Evolutionary conservation across 2,329 filamentous ascomycete species (phyloP).

Genomic region (Coleophoma cylindrospora): DNA sequence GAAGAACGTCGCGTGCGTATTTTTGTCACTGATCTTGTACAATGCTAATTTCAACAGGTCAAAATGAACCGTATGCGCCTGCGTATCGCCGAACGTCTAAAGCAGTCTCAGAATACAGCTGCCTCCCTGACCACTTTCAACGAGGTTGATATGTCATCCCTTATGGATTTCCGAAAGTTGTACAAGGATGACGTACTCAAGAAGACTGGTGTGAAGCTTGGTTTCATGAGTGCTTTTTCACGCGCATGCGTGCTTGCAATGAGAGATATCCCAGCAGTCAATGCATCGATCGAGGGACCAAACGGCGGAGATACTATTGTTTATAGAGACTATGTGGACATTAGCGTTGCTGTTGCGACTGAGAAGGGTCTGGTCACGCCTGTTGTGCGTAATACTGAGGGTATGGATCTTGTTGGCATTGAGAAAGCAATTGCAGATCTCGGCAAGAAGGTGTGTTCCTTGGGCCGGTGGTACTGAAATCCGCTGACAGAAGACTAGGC

Average conservation of each 20-base stretch:
- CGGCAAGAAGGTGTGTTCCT: slow-evolving; percentile 75
- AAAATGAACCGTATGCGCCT: slow-evolving; percentile 99
- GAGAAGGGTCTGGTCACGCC: slow-evolving; percentile 97
- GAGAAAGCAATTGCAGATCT: slow-evolving; percentile 89
- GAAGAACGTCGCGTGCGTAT: slow-evolving; percentile 81
- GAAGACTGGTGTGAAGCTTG: slow-evolving; percentile 94
- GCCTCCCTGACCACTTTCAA: slow-evolving; percentile 98
- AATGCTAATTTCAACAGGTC: slow-evolving; percentile 52
- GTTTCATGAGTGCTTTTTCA: slow-evolving; percentile 99
- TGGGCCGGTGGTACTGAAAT: background rate
- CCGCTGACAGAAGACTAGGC: slow-evolving; percentile 48
- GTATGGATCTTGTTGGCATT: slow-evolving; percentile 81
- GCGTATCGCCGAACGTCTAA: slow-evolving; percentile 92
- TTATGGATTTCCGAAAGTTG: slow-evolving; percentile 95
- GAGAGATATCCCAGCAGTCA: slow-evolving; percentile 90
- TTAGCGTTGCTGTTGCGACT: slow-evolving; percentile 94
- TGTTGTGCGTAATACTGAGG: slow-evolving; percentile 89
- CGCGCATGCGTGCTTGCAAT: slow-evolving; percentile 86
- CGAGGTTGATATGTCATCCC: slow-evolving; percentile 96
- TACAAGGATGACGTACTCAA: slow-evolving; percentile 97
- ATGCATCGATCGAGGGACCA: slow-evolving; percentile 94
- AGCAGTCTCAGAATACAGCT: slow-evolving; percentile 98
- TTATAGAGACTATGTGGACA: slow-evolving; percentile 96
- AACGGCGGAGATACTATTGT: slow-evolving; percentile 96
- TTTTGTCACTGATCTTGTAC: background rate